A percentile compares a stretch with the other conserved stretches of the same genome.
Evolutionary conservation across 1,284 basidiomycete genomes (phyloP).

Genomic region (Malassezia nana): DNA sequence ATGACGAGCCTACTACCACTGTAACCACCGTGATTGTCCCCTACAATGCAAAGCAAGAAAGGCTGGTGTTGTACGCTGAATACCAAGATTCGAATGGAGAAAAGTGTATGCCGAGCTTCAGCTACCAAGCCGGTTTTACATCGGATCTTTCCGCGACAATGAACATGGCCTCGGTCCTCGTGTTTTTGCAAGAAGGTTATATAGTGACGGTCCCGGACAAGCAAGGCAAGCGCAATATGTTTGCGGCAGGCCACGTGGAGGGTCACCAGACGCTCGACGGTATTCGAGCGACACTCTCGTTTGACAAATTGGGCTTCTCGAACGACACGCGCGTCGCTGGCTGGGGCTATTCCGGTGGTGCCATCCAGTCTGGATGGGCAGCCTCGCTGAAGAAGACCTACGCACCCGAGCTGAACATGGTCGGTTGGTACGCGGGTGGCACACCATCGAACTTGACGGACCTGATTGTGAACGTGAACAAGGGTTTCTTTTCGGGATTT

Average conservation of each 20-base stretch:
- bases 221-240: conserved; percentile 22
- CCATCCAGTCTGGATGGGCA: conserved; percentile 26
- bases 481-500: background rate
- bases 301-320: conserved; percentile 3
- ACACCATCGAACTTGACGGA: conserved; percentile 29
- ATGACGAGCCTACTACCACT: conserved; percentile 5
- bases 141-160: background rate
- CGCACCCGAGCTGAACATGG: conserved; percentile 27
- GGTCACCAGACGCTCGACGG: conserved; percentile 26
- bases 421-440: conserved; percentile 33
- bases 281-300: conserved; percentile 19
- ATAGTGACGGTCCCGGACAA: conserved; percentile 32
- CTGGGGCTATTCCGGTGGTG: conserved; percentile 30
- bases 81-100: conserved; percentile 22
- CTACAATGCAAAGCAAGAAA: conserved; percentile 16
- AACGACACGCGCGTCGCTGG: conserved; percentile 19
- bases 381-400: conserved; percentile 20
- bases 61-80: conserved; percentile 22
- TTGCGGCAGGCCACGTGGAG: conserved; percentile 28
- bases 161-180: background rate
- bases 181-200: conserved; percentile 19
- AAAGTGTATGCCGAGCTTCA: conserved; percentile 28
- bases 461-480: background rate
- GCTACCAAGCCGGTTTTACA: conserved; percentile 2
- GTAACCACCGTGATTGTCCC: conserved; percentile 29